phyloP scores from a whole-genome alignment of 164 flowering plant species.

The Vitis rotundifolia region DNA sequence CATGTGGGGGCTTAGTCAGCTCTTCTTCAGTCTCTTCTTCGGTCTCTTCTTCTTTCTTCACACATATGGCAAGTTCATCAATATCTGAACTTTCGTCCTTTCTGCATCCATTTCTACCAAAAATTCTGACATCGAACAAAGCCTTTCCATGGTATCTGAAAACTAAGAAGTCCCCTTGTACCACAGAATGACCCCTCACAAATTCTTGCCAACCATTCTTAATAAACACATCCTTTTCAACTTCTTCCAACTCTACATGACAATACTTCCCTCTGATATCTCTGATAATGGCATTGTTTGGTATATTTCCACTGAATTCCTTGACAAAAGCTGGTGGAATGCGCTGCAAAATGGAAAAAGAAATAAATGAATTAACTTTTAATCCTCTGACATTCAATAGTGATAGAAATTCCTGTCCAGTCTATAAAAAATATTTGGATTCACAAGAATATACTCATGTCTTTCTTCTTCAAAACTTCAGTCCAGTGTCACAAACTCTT shows the following conservation, averaged over 20 bases:
- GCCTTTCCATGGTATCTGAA: slow-evolving; percentile 16
- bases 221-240: slow-evolving; percentile 11
- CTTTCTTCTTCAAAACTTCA: neutral
- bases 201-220: slow-evolving; percentile 28
- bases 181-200: slow-evolving; percentile 18
- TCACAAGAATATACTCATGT: neutral
- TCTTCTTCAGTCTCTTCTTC: slow-evolving; percentile 3
- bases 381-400: neutral
- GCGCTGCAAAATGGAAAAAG: slow-evolving; percentile 15
- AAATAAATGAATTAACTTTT: neutral
- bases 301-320: slow-evolving; percentile 16
- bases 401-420: neutral
- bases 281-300: slow-evolving; percentile 7
- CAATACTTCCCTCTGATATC: slow-evolving; percentile 13
- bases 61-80: neutral
- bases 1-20: slow-evolving; percentile 2
- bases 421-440: neutral
- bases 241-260: slow-evolving; percentile 16
- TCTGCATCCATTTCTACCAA: slow-evolving; percentile 21
- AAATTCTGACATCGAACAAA: slow-evolving; percentile 21
- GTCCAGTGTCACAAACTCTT: too few relatives aligned
- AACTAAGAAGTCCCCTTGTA: slow-evolving; percentile 24
- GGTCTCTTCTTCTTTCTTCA: slow-evolving; percentile 8
- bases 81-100: neutral
- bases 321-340: slow-evolving; percentile 33